phyloP scores from a whole-genome alignment of 495 filamentous ascomycete species.

The Pyronema domesticum region DNA sequence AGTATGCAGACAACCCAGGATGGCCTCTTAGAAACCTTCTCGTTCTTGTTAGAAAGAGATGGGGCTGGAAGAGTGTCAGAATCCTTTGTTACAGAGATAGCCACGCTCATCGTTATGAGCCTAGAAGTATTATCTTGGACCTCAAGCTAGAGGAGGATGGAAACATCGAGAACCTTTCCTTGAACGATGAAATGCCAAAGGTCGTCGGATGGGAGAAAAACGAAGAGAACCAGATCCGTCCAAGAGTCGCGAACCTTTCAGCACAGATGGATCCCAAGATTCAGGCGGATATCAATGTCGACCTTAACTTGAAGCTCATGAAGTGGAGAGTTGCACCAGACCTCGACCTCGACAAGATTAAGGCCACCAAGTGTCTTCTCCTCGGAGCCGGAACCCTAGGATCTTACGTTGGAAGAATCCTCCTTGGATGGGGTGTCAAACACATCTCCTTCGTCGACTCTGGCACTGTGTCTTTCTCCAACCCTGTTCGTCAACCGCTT shows the following conservation, averaged over 20 bases:
- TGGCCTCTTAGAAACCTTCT: conserved; percentile 89
- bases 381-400: conserved; percentile 92
- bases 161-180: conserved; percentile 18
- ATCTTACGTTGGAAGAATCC: conserved; percentile 73
- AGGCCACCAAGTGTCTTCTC: conserved; percentile 75
- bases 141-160: conserved; percentile 36
- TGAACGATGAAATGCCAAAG: conserved; percentile 45
- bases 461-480: conserved; percentile 88
- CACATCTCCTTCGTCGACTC: conserved; percentile 95
- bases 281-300: conserved; percentile 88
- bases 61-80: conserved; percentile 56
- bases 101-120: conserved; percentile 53
- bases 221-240: conserved; percentile 50
- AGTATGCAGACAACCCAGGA: conserved; percentile 64
- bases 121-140: conserved; percentile 58
- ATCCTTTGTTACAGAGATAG: conserved; percentile 83
- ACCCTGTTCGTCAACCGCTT: conserved; percentile 85
- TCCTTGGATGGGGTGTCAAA: conserved; percentile 92
- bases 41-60: conserved; percentile 66
- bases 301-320: conserved; percentile 93
- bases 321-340: conserved; percentile 91
- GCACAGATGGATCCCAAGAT: conserved; percentile 80
- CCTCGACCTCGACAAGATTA: conserved; percentile 73
- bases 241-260: conserved; percentile 57
- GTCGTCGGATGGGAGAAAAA: conserved; percentile 92